Evolutionary conservation across 805 yeast species (phyloP).

Genomic region (Nakazawaea peltata): DNA sequence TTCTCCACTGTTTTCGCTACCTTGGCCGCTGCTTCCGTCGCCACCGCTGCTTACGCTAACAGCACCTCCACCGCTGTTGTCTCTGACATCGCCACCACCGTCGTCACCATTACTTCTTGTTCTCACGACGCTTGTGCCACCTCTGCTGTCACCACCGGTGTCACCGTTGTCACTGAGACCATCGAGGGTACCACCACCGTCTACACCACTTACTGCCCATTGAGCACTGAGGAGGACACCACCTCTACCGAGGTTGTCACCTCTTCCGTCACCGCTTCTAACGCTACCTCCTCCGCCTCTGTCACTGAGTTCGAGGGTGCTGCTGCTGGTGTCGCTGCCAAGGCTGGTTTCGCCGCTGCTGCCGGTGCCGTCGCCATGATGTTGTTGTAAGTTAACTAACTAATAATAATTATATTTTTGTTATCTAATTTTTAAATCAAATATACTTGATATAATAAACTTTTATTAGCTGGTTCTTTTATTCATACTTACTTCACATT

Average conservation of each 20-base stretch:
- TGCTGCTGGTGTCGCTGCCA: conserved; percentile 9
- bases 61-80: conserved; percentile 20
- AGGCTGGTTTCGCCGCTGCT: conserved; percentile 10
- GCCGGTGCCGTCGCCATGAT: conserved; percentile 12
- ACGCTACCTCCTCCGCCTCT: conserved; percentile 8
- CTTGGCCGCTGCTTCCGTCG: conserved; percentile 16
- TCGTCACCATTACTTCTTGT: conserved; percentile 17
- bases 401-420: no score
- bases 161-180: conserved; percentile 17
- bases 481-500: not conserved
- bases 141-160: conserved; percentile 18
- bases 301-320: conserved; percentile 10
- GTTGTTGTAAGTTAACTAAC: conserved; percentile 8
- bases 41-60: conserved; percentile 19
- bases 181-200: conserved; percentile 16
- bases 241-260: conserved; percentile 9
- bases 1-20: conserved; percentile 28
- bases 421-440: not conserved
- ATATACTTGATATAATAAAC: not conserved
- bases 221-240: conserved; percentile 9
- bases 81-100: conserved; percentile 11
- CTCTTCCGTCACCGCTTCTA: conserved; percentile 3
- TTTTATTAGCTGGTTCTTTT: not conserved
- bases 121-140: conserved; percentile 14
- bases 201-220: conserved; percentile 20